Evolutionary conservation across 108 stramenopile species (phyloP).

Genomic region (Licmophora abbreviata): DNA sequence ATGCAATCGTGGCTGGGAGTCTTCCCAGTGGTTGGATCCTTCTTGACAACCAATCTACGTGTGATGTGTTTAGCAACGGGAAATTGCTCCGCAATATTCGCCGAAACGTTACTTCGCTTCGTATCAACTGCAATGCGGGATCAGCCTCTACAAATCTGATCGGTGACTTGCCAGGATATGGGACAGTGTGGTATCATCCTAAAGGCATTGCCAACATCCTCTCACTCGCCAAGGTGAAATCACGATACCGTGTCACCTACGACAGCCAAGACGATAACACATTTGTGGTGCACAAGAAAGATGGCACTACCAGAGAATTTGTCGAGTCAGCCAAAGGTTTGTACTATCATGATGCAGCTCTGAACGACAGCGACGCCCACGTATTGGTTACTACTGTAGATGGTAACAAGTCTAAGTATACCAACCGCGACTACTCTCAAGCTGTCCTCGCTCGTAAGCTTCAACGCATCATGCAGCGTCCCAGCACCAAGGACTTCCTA

Average conservation of each 20-base stretch:
- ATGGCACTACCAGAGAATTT: not conserved
- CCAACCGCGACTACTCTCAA: conserved; percentile 2
- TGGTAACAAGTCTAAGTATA: conserved; percentile 4
- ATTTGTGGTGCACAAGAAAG: conserved; percentile 7
- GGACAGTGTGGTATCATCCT: conserved; percentile 32
- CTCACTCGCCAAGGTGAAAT: conserved; percentile 12
- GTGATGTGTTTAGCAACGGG: conserved; percentile 27
- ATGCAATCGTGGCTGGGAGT: no score
- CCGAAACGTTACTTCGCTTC: not conserved
- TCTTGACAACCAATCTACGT: conserved; percentile 33
- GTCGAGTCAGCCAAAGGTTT: not conserved
- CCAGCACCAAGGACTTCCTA: conserved; percentile 1
- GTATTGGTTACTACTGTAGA: conserved; percentile 1
- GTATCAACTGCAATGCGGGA: conserved; percentile 21
- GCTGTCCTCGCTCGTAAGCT: conserved; percentile 4
- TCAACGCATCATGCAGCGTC: conserved; percentile 6
- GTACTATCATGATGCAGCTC: not conserved
- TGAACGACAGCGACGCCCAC: not conserved
- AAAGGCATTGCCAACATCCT: conserved; percentile 38
- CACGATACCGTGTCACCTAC: conserved; percentile 15
- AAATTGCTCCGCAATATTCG: conserved; percentile 14
- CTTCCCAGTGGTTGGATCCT: conserved; percentile 14
- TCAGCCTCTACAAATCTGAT: not conserved
- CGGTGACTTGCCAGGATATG: conserved; percentile 17
- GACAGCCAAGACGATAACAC: conserved; percentile 9